phyloP scores from a whole-genome alignment of 176 grass and related monocot species.

The Luzula sylvatica region DNA sequence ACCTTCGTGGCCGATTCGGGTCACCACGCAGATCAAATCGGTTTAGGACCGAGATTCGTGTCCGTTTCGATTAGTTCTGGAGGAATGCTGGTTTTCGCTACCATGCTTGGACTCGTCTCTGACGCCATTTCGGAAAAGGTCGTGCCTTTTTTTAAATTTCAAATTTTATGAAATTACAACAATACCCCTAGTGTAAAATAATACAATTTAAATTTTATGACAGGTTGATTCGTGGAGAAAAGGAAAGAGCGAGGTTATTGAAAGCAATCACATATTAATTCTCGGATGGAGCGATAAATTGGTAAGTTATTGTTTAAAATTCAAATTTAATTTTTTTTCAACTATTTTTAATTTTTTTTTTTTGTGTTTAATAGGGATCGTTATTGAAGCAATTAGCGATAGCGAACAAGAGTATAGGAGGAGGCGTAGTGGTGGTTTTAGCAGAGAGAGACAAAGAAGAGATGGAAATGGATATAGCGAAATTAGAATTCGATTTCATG shows the following conservation, averaged over 20 bases:
- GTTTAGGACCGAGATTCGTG: constrained; percentile 73
- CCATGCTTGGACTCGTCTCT: constrained; percentile 95
- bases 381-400: constrained; percentile 98
- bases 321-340: constrained; percentile 1
- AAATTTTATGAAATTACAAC: too few species aligned
- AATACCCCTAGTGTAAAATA: too few species aligned
- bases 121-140: constrained; percentile 98
- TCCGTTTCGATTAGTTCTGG: constrained; percentile 83
- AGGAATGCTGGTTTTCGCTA: constrained; percentile 96
- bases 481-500: constrained; percentile 97
- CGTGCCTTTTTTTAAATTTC: too few species aligned
- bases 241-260: constrained; percentile 96
- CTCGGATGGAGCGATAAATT: constrained; percentile 98
- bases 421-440: constrained; percentile 91
- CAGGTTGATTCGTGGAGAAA: constrained; percentile 89
- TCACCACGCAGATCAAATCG: constrained; percentile 88
- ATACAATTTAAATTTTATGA: too few species aligned
- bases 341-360: not conserved
- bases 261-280: constrained; percentile 91
- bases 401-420: constrained; percentile 97
- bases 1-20: constrained; percentile 99
- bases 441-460: constrained; percentile 97
- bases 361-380: constrained; percentile 43
- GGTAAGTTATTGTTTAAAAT: too few species aligned
- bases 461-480: constrained; percentile 98